Conservation (phyloP, 208 protist genomes). For the Phytomonas francai region DNA sequence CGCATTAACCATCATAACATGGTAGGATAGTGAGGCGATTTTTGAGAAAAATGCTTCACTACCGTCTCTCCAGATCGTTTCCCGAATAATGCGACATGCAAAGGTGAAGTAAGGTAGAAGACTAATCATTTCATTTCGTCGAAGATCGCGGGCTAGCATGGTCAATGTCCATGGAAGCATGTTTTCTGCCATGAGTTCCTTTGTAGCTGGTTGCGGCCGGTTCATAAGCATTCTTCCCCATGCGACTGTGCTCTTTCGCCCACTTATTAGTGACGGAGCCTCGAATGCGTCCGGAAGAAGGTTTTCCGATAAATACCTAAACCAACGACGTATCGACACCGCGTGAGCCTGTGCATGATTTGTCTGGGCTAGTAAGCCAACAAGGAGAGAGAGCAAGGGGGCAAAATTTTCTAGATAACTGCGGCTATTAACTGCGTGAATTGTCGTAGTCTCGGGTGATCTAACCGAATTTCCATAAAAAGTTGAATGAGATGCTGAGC, state of each 20-base stretch:
- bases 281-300: constrained; percentile 66
- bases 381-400: constrained; percentile 49
- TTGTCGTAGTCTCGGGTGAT: not conserved
- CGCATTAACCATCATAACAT: constrained; percentile 46
- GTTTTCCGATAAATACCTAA: constrained; percentile 44
- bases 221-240: constrained; percentile 23
- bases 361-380: constrained; percentile 37
- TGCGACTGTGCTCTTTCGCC: constrained; percentile 27
- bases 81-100: constrained; percentile 43
- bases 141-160: constrained; percentile 50
- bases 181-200: not conserved
- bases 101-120: constrained; percentile 79
- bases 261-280: constrained; percentile 41
- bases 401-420: not conserved
- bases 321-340: constrained; percentile 46
- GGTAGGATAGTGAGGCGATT: constrained; percentile 50
- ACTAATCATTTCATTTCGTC: constrained; percentile 42
- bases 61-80: constrained; percentile 56
- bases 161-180: constrained; percentile 7
- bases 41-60: constrained; percentile 50
- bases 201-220: not conserved
- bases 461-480: not conserved
- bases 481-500: not conserved
- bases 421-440: not conserved
- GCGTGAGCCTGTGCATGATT: constrained; percentile 55